phyloP scores from a whole-genome alignment of 768 basidiomycete genomes.

The Hygrophoropsis aurantiaca region DNA sequence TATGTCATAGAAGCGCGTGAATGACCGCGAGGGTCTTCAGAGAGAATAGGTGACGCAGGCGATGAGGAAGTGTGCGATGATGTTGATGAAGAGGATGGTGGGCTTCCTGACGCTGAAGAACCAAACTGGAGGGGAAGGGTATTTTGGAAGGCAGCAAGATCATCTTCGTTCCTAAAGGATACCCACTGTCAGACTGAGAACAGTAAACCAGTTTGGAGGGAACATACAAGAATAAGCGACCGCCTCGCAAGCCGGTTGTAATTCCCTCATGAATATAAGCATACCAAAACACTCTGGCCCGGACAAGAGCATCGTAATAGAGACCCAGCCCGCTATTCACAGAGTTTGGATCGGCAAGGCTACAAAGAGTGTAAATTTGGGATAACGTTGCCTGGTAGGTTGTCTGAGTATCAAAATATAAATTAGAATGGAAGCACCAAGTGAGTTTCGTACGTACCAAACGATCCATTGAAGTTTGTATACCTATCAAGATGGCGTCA shows the following conservation, averaged over 20 bases:
- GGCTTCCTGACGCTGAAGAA: conserved; percentile 21
- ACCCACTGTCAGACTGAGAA: conserved; percentile 4
- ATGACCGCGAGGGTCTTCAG: conserved; percentile 21
- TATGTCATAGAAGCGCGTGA: conserved; percentile 43
- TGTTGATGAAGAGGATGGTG: conserved; percentile 30
- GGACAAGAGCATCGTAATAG: conserved; percentile 59
- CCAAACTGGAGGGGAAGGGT: conserved; percentile 48
- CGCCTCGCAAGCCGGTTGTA: conserved; percentile 79
- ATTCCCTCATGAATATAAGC: conserved; percentile 84
- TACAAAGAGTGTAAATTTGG: conserved; percentile 80
- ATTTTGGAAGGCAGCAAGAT: conserved; percentile 70
- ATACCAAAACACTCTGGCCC: conserved; percentile 89
- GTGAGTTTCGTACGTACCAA: conserved; percentile 9
- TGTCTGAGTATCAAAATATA: conserved; percentile 32
- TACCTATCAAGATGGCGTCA: conserved; percentile 13
- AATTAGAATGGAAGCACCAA: conserved; percentile 9
- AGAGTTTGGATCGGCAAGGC: conserved; percentile 43
- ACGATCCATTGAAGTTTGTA: conserved; percentile 27
- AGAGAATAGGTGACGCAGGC: conserved; percentile 18
- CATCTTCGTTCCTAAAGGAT: conserved; percentile 63
- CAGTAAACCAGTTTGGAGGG: neutral
- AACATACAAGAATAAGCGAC: conserved; percentile 75
- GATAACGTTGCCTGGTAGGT: conserved; percentile 82
- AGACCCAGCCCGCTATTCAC: conserved; percentile 49
- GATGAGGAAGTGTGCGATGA: conserved; percentile 35